Base-by-base conservation (phyloP, 192 early-diverging fungal species). In the Entophlyctis luteolus region DNA sequence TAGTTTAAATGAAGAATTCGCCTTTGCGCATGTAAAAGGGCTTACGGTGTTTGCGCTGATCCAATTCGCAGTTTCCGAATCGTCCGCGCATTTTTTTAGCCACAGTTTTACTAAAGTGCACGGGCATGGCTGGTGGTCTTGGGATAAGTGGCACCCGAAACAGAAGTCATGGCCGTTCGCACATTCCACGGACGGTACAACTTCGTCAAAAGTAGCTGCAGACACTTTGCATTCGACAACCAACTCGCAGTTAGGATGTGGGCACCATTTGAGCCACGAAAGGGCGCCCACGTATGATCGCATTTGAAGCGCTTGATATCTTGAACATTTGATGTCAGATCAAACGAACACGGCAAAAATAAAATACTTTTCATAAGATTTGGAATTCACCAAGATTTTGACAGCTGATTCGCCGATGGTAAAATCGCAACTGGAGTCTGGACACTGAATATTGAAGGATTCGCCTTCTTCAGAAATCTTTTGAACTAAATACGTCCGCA, bases 51-150 rank as follows among this genome's bases (percentile, higher is more conserved):
- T 84, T 33, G 82, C 93, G 37, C 89, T 90, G 59, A 98, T 93
- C 95, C 96, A 98, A 75, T 98, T 97, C 23, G 95, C 88, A 16
- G 95, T 98, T 75, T 98, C 95, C 3, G 93, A 95, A 72, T 99
- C 97, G 78, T 99, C 96, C 57, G 84, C 88, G 76, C 96, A 96
- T 72, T 98, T 98, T 75, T 94, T 90, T 28, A 95, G 59, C 96
- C 94, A 97, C 71, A 75, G 81, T 50, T 83, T 84, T 36, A 91
- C 93, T 42, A 98, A 78, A 3, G 42, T 59, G 80, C 97, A 99
- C 18, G 90, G 86, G 59, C 87, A 90, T 8, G 97, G 97, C 67
- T 88, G 80, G 60, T 99, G 97, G 72, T 90, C 90, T 32, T 55
- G 54, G 35, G 84, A 76, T 25, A 88, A 65, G 32, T 86, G 83